Conservation (phyloP, 345 rosid genomes). For the Mallotus nudiflorus region DNA sequence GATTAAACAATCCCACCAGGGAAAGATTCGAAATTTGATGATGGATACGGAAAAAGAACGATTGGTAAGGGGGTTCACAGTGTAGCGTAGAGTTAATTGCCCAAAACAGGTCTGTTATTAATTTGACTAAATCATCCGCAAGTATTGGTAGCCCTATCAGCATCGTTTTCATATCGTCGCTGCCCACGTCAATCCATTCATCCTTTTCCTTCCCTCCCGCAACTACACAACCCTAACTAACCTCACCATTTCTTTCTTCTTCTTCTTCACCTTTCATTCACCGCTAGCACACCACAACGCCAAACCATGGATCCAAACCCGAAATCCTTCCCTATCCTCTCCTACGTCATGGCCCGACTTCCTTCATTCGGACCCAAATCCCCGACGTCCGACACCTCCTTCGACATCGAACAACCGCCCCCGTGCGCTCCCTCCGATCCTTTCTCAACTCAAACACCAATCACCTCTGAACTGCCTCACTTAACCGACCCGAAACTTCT, state of each 20-base stretch:
- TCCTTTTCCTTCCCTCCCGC: no score
- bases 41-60: no score
- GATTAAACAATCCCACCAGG: no score
- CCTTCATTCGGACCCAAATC: slow-evolving; percentile 57
- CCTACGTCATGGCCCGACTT: slow-evolving; percentile 73
- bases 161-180: neutral
- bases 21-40: no score
- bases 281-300: no score
- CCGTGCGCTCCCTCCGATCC: slow-evolving; percentile 30
- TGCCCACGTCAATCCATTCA: no score
- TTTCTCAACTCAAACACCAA: slow-evolving; percentile 19
- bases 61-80: no score
- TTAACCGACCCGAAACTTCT: slow-evolving; percentile 62
- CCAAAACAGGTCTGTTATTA: no score
- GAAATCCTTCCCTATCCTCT: slow-evolving; percentile 68
- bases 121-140: slow-evolving; percentile 7
- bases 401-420: slow-evolving; percentile 38
- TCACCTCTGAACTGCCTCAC: slow-evolving; percentile 54
- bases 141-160: neutral
- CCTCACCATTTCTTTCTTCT: neutral
- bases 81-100: no score
- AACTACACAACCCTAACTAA: neutral
- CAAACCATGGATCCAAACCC: slow-evolving; percentile 72
- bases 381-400: slow-evolving; percentile 29
- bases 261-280: neutral